Base-by-base conservation (phyloP, 1,139 yeast species). In the Kurtzmaniella natalensis region DNA sequence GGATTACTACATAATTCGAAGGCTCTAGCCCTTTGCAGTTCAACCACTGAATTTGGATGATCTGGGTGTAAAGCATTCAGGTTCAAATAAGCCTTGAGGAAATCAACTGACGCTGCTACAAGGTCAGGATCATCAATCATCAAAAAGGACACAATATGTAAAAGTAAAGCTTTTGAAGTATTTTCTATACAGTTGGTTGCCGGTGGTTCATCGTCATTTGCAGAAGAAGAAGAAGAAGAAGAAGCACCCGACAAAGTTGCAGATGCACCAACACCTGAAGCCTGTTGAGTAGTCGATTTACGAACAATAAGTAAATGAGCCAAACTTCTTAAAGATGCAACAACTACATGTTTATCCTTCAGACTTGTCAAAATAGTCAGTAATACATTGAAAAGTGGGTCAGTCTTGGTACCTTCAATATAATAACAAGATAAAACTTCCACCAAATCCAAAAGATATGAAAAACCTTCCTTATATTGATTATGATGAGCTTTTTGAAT, bases 341-440 rank as follows among this genome's bases (percentile, higher is more conserved):
- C 41, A 34, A 66, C 50, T 39, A 77, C 57, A 31, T 77, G 64
- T 45, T 84, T 74, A 50, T 83, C 92, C 33, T 66, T 65, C 7
- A 77, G 64, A 18, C 50, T 45, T 18, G 57, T 53, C 32, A 81
- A 65, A 17, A 78, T 61, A 7, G 58, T 50, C 31, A 77, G 58
- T 32, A 82, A 59, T 7, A 68, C 58, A 35, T 71, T 58, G 53
- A 82, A 81, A 38, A 79, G 61, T 8, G 72, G 73, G 53, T 83
- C 89, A 45, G 76, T 75, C 42, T 72, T 72, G 30, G 72, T 68
- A 24, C 80, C 81, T 23, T 94, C 92, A 10, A 87, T 79, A 46
- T 85, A 71, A 55, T 85, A 86, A 34, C 95, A 83, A 5, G 92
- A 80, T 31, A 88, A 74, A 2, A 92, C 81, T 53, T 92, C 98